Base-by-base conservation (phyloP, 306 rosid genomes). In the Inga oerstediana region DNA sequence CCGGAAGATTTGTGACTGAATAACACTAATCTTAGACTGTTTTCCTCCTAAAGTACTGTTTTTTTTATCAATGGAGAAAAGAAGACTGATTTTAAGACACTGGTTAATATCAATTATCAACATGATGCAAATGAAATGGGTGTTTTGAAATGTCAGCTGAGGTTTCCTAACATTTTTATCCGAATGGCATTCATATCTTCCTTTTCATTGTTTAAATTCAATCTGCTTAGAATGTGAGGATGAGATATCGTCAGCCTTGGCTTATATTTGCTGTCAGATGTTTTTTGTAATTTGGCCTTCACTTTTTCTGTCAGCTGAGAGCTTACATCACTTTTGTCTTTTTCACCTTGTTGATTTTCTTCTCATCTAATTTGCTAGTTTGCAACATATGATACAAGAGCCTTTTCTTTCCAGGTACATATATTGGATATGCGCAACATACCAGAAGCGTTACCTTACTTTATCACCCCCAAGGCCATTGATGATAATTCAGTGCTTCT, bases 401-500 rank as follows among this genome's bases (percentile, higher is more conserved):
- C 66, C 35, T 83, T 76, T 81, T 81, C 35, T 76, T 87, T 77
- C 81, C 92, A 96, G 99, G 89, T 87, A 20, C 91, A 90, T 87
- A 96, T 96, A 86, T 80, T 90, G 83, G 97, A 93, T 43, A 89
- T 96, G 79, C 98, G 97, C 77, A 80, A 86, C 81, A 92, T 96
- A 85, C 98, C 99, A 16, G 98, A 92, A 89, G 99, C 98, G 78
- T 88, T 96, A 87, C 94, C 99, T 61, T 96, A 90, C 88, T 96
- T 96, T 83, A 94, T 96, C 87, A 92, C 98, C 76, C 97, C 98
- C 22, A 96, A 93, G 88, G 93, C 97, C 9, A 82, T 91, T 82
- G 99, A 96, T 82, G 99, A 96, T 62, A 94, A 96, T 85, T 96
- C 99, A 19, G 92, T 87, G 80, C 99, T 94, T 83, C 75, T 96